phyloP scores from a whole-genome alignment of 83 land plant species.

The Thuja plicata region DNA sequence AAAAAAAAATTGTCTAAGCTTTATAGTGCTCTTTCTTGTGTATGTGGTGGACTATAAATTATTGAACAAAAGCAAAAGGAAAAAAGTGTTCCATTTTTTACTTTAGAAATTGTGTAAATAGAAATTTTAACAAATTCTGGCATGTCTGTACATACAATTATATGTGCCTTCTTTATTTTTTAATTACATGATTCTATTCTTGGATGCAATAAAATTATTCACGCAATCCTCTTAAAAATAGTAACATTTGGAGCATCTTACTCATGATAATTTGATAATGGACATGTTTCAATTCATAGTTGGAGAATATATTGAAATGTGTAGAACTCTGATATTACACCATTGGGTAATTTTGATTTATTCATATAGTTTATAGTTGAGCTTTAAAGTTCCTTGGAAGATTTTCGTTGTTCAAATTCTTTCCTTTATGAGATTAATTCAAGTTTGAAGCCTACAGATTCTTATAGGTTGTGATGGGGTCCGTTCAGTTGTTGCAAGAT shows the following conservation, averaged over 20 bases:
- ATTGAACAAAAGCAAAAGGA: neutral
- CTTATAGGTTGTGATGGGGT: conserved; percentile 85
- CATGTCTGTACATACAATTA: neutral
- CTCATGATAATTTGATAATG: neutral
- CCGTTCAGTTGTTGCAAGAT: conserved; percentile 64
- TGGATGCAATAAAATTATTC: neutral
- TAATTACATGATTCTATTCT: conserved; percentile 12
- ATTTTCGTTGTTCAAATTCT: neutral
- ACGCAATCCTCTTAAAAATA: neutral
- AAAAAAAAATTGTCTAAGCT: neutral
- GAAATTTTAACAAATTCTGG: too few relatives aligned
- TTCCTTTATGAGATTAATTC: neutral
- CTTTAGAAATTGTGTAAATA: too few relatives aligned
- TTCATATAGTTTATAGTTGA: neutral
- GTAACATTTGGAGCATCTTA: neutral
- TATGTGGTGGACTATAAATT: neutral
- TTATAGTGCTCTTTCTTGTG: neutral
- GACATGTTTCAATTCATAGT: neutral
- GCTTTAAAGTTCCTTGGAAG: neutral
- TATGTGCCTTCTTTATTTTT: neutral
- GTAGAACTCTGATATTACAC: neutral
- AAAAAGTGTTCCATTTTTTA: neutral
- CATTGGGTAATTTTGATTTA: neutral
- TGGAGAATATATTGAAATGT: neutral
- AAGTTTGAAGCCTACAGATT: conserved; percentile 34